Evolutionary conservation across 129 eudicot species (phyloP), one percentile per base, ranked within the genome.

Genomic region (Kitagawia praeruptora): DNA sequence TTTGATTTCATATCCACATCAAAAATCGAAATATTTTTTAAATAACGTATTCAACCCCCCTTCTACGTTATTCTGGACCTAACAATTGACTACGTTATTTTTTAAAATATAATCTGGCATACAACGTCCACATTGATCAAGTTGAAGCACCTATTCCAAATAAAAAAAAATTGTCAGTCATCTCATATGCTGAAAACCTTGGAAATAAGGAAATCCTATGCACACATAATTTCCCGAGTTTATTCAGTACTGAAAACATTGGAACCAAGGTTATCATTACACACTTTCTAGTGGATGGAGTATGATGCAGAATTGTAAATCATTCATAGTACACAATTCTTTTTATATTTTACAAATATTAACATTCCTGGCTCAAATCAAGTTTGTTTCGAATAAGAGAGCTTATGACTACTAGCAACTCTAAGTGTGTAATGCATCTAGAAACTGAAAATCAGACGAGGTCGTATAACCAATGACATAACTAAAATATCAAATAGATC

Each of bases 51-150:
- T n/a, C n/a, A n/a, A n/a, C n/a, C n/a, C n/a, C n/a, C n/a, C n/a
- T n/a, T n/a, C n/a, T n/a, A n/a, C n/a, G n/a, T n/a, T n/a, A n/a
- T n/a, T n/a, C n/a, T n/a, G n/a, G n/a, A n/a, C n/a, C n/a, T n/a
- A n/a, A n/a, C n/a, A n/a, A n/a, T n/a, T n/a, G n/a, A n/a, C n/a
- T n/a, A n/a, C n/a, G n/a, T n/a, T n/a, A n/a, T n/a, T n/a, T n/a
- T n/a, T n/a, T n/a, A n/a, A n/a, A 70, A 80, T 79, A 79, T 86
- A 90, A 83, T 92, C 99, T 16, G 96, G 91, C 81, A 95, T 64
- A 85, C 97, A 95, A 47, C 88, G 71, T 66, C 99, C 99, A 77
- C 99, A 86, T 74, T 81, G 96, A 78, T 95, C 99, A 81, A 92
- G 91, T 81, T 92, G 99, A 42, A 95, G 84, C 82, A 92, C 96